phyloP scores from a whole-genome alignment of 2,329 filamentous ascomycete genomes.

The Madurella mycetomatis region DNA sequence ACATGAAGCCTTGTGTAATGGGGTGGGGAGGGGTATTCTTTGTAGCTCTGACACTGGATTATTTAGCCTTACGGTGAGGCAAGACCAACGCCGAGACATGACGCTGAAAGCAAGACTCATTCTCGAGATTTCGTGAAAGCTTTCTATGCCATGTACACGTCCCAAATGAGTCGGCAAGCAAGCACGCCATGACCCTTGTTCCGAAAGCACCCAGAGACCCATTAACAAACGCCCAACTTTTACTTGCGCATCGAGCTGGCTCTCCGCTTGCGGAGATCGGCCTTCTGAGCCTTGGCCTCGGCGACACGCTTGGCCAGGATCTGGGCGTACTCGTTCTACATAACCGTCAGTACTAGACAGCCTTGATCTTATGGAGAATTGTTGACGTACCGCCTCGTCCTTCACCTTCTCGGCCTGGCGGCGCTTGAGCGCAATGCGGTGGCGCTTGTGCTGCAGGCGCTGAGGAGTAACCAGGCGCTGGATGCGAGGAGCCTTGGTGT shows the following conservation, averaged over 20 bases:
- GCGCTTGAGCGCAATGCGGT: slow-evolving; percentile 96
- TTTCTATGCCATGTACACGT: slow-evolving; percentile 29
- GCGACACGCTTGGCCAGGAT: slow-evolving; percentile 94
- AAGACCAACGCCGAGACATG: slow-evolving; percentile 8
- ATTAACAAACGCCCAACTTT: slow-evolving; percentile 37
- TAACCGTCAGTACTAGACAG: slow-evolving; percentile 32
- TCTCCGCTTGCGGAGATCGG: slow-evolving; percentile 92
- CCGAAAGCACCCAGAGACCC: slow-evolving; percentile 28
- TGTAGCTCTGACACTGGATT: slow-evolving; percentile 13
- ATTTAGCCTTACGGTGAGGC: slow-evolving; percentile 1
- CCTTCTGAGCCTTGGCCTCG: slow-evolving; percentile 92
- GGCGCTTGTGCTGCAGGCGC: slow-evolving; percentile 99
- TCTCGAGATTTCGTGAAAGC: slow-evolving; percentile 24
- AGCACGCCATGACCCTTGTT: slow-evolving; percentile 29
- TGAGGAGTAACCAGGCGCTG: slow-evolving; percentile 99
- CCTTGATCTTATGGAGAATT: not conserved
- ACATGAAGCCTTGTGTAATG: not conserved
- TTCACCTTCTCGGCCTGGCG: slow-evolving; percentile 95
- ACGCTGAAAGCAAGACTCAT: slow-evolving; percentile 25
- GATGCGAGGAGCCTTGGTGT: slow-evolving; percentile 99
- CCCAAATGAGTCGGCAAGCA: slow-evolving; percentile 26
- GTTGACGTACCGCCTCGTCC: slow-evolving; percentile 79
- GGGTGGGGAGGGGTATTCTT: slow-evolving; percentile 12
- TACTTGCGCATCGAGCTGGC: slow-evolving; percentile 94
- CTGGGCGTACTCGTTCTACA: slow-evolving; percentile 94